Evolutionary conservation across 441 rosid species (phyloP).

Genomic region (Gossypium gossypioides): DNA sequence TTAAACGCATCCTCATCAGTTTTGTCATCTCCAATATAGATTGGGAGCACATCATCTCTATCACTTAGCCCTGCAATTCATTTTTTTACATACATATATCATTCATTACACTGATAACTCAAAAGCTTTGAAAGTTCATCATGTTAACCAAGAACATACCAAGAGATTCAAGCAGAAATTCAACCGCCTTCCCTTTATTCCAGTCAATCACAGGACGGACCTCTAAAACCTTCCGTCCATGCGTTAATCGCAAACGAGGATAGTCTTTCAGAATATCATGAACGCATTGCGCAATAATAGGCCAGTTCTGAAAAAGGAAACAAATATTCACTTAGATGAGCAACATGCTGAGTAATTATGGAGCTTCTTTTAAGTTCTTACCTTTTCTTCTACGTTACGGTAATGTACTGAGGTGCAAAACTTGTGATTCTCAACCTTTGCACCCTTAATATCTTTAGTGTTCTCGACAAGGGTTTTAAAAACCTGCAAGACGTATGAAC

Average conservation of each 20-base stretch:
- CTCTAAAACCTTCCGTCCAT: constrained; percentile 98
- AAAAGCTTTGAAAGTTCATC: background rate
- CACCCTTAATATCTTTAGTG: constrained; percentile 62
- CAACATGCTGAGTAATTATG: background rate
- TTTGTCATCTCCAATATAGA: constrained; percentile 76
- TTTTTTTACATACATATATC: background rate
- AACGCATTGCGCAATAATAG: constrained; percentile 64
- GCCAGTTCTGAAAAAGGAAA: constrained; percentile 57
- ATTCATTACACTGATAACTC: background rate
- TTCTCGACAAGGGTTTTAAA: constrained; percentile 68
- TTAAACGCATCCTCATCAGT: constrained; percentile 93
- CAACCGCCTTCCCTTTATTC: constrained; percentile 91
- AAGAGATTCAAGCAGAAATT: constrained; percentile 74
- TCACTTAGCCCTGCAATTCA: constrained; percentile 41
- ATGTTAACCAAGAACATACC: constrained; percentile 30
- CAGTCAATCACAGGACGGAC: constrained; percentile 87
- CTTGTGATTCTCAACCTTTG: constrained; percentile 88
- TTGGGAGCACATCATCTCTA: constrained; percentile 60
- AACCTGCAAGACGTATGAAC: constrained; percentile 33
- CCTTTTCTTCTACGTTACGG: constrained; percentile 92
- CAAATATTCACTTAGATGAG: background rate
- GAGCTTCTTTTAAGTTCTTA: constrained; percentile 13
- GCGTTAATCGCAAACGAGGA: constrained; percentile 77
- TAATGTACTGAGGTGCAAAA: constrained; percentile 91
- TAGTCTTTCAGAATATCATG: constrained; percentile 66